Base-by-base conservation (phyloP, 2,329 filamentous ascomycete genomes). In the Colletotrichum sp. region DNA sequence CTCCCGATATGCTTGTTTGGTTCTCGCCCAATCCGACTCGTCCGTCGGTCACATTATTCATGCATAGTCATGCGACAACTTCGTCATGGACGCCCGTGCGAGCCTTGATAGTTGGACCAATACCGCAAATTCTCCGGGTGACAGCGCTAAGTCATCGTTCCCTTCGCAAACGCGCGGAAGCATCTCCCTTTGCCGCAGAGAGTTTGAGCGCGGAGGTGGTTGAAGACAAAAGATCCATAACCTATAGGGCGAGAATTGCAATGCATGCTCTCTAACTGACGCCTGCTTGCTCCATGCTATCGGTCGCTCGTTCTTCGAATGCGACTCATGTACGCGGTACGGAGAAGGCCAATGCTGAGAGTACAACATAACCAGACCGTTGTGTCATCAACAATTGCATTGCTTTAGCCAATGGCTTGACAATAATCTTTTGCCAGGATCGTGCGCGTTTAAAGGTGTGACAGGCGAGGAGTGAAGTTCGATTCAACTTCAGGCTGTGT, bases 51-150 rank as follows among this genome's bases (percentile, higher is more conserved):
- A 24, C 57, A 34, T 73, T 49, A 32, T 73, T 73, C 63, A 76
- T 76, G 73, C 69, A 34, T n/a, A 36, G 60, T 63, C 30, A 73
- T 69, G 70, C 63, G 44, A 68, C 39, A 49, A 13, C 26, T 36
- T 36, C 59, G 55, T 34, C 36, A 26, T 30, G 57, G 32, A 6
- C 15, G 28, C 72, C 63, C 30, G 62, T 55, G 39, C 62, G 16
- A 67, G 32, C 32, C 52, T 44, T 72, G 39, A 44, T 18, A 55
- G 66, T 44, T 57, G 26, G 57, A n/a, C 57, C 30, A 69, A 68
- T 52, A 59, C 39, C 64, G 64, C 18, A 76, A 69, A 76, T 73
- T 76, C 70, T 69, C 73, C 73, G 73, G 59, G 57, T 44, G 15
- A 21, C 32, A 55, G 52, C 36, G 39, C 39, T 63, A 36, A 69